A percentile compares a stretch with the other conserved stretches of the same genome.
These are phyloP conservation scores for Penicillium daleae DNA, from an alignment of 495 filamentous ascomycete species.

Conservation along the genomic window DNA sequence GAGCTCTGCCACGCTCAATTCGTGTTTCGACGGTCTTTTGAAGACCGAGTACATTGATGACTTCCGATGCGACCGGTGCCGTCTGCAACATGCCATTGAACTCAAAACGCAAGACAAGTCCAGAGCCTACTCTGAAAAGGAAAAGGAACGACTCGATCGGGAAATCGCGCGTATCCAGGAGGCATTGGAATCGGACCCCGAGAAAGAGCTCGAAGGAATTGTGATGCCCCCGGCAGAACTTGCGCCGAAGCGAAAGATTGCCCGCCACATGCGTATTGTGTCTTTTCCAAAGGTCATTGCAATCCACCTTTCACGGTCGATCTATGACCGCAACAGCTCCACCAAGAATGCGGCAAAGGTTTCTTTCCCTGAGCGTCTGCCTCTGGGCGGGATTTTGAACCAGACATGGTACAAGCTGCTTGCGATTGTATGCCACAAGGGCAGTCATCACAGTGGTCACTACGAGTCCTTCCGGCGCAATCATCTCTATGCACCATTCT, in stretches of 20 bases:
- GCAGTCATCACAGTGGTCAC: constrained; percentile 93
- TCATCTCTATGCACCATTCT: constrained; percentile 72
- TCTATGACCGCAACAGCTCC: constrained; percentile 78
- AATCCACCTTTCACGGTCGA: constrained; percentile 90
- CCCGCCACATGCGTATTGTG: constrained; percentile 82
- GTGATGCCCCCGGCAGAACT: constrained; percentile 70
- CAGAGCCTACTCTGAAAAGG: constrained; percentile 46
- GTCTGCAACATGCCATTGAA: constrained; percentile 75
- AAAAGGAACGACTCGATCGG: constrained; percentile 55
- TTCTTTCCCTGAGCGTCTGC: constrained; percentile 80
- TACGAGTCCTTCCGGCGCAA: constrained; percentile 98
- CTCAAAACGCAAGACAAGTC: constrained; percentile 52
- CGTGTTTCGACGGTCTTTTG: constrained; percentile 90
- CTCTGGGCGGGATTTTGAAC: constrained; percentile 77
- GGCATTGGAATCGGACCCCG: constrained; percentile 77
- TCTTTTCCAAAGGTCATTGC: constrained; percentile 85
- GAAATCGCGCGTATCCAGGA: constrained; percentile 59
- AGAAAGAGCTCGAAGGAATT: constrained; percentile 70
- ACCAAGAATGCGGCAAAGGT: constrained; percentile 95
- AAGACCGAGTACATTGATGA: constrained; percentile 97
- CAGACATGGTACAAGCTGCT: constrained; percentile 83
- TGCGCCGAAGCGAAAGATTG: constrained; percentile 81
- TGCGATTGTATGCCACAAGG: constrained; percentile 90
- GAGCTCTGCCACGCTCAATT: constrained; percentile 64
- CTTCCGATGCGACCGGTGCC: constrained; percentile 91